These are phyloP conservation scores for Adansonia digitata DNA, from an alignment of 345 rosid genomes.

Conservation along the genomic window DNA sequence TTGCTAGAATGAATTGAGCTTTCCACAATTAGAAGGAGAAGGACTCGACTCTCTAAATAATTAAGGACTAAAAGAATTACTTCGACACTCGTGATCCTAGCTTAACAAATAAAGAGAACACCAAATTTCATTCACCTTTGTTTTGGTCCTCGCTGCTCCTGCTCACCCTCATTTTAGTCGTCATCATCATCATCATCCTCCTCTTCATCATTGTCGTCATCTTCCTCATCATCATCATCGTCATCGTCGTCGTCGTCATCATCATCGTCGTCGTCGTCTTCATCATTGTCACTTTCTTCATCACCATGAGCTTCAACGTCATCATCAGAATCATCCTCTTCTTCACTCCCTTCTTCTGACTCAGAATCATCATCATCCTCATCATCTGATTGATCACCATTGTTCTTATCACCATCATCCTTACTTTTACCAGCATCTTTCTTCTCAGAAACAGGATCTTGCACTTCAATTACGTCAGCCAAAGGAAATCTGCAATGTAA, in stretches of 20 bases:
- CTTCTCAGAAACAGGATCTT: not conserved
- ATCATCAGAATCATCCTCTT: not conserved
- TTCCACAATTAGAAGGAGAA: not conserved
- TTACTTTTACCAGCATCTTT: slow-evolving; percentile 4
- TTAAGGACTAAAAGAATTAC: not conserved
- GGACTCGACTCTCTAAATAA: not conserved
- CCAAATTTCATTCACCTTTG: not conserved
- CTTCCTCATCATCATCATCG: slow-evolving; percentile 12
- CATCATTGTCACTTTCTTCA: not conserved
- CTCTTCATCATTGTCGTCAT: not conserved
- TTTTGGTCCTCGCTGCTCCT: not conserved
- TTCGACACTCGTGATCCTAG: not conserved
- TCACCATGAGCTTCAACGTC: not conserved
- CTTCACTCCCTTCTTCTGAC: slow-evolving; percentile 6
- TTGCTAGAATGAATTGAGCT: not conserved
- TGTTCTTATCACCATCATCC: not conserved
- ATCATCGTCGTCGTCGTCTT: slow-evolving; percentile 17
- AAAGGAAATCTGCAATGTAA: not conserved
- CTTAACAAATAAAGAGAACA: not conserved
- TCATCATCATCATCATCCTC: not conserved
- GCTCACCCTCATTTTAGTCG: not conserved
- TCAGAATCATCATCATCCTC: not conserved
- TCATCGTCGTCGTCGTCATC: slow-evolving; percentile 28
- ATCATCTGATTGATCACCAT: not conserved
- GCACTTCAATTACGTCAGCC: not conserved